A percentile compares a stretch with the other conserved stretches of the same genome.
Evolutionary conservation across 225 moss, liverwort and hornwort species (phyloP).

Genomic region (Marchantia paleacea): DNA sequence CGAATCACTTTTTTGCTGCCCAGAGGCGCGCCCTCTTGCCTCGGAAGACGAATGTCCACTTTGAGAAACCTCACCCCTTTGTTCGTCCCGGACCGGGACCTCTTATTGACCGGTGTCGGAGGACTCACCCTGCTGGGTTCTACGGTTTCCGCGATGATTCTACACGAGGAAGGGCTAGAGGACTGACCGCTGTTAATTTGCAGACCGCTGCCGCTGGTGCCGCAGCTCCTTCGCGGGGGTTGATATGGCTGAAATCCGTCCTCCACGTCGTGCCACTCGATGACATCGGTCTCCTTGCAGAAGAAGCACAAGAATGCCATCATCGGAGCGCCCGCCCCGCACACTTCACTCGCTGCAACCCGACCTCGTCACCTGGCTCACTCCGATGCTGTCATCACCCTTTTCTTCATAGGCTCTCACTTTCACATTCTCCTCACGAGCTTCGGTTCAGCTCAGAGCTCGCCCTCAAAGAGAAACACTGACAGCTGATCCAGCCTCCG

Average conservation of each 20-base stretch:
- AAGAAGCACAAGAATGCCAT: slow-evolving; percentile 18
- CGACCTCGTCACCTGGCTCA: neutral
- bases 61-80: slow-evolving; percentile 11
- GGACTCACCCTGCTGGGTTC: neutral
- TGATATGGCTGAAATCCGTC: neutral
- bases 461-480: neutral
- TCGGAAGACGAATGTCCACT: slow-evolving; percentile 17
- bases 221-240: neutral
- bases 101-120: neutral
- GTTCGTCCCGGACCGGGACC: neutral
- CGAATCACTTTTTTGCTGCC: slow-evolving; percentile 3
- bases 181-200: neutral
- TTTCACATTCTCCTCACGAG: neutral
- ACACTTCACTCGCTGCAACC: neutral
- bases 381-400: neutral
- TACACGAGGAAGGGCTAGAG: slow-evolving; percentile 1
- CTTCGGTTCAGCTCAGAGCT: neutral
- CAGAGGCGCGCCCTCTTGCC: neutral
- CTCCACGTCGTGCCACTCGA: slow-evolving; percentile 23
- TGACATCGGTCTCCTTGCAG: slow-evolving; percentile 6
- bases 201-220: neutral
- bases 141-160: neutral
- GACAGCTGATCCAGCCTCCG: neutral
- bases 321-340: neutral
- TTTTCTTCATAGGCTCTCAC: no score